Evolutionary conservation across 164 flowering plant genomes (phyloP).

Genomic region (Magnolia kwangsiensis): DNA sequence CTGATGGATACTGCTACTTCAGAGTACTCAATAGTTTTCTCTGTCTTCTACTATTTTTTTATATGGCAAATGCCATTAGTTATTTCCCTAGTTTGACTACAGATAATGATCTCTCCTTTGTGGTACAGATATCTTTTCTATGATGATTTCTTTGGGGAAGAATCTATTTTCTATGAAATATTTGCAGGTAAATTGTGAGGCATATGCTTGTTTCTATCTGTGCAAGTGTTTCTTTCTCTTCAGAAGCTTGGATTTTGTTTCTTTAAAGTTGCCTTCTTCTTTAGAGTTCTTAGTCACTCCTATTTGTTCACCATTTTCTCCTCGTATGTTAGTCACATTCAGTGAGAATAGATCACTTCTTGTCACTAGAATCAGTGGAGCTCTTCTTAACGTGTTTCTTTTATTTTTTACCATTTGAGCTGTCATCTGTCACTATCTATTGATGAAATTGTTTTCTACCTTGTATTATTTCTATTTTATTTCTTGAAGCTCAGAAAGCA

Average conservation of each 20-base stretch:
- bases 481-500: not conserved
- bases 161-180: slow-evolving; percentile 82
- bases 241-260: too few species aligned
- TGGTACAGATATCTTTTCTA: slow-evolving; percentile 79
- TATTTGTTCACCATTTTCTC: not conserved
- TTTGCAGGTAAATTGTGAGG: slow-evolving; percentile 63
- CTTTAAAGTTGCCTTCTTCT: not conserved
- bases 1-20: slow-evolving; percentile 98
- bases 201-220: not conserved
- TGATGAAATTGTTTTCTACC: not conserved
- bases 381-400: not conserved
- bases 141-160: slow-evolving; percentile 95
- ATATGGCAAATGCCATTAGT: not conserved
- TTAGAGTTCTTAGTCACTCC: not conserved
- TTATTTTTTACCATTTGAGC: not conserved
- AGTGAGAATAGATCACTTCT: not conserved
- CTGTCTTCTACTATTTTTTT: slow-evolving; percentile 8
- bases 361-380: not conserved
- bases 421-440: not conserved
- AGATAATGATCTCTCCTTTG: slow-evolving; percentile 4
- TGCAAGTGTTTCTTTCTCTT: not conserved
- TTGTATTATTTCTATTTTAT: not conserved
- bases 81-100: not conserved
- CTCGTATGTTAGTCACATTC: not conserved
- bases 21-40: slow-evolving; percentile 53